A percentile compares a stretch with the other conserved stretches of the same genome.
Conservation (phyloP, 768 basidiomycete species). For the Pisolithus orientalis region DNA sequence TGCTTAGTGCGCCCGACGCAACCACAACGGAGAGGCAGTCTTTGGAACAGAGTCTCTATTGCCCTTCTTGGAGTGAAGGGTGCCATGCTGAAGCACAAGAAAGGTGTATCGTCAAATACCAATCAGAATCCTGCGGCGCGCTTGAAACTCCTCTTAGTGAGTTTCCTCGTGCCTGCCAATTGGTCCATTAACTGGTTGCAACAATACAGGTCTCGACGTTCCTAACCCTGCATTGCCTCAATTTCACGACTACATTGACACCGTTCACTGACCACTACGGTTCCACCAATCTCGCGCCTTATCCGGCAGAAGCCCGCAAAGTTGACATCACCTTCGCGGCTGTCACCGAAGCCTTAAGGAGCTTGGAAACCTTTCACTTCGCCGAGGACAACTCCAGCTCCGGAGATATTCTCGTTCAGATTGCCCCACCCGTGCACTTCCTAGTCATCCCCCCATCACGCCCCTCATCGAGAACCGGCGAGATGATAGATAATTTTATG, state of each 20-base stretch:
- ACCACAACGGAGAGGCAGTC: slow-evolving; percentile 10
- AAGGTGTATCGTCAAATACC: slow-evolving; percentile 35
- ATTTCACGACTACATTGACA: slow-evolving; percentile 87
- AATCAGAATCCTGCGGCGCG: slow-evolving; percentile 79
- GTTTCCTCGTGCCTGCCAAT: slow-evolving; percentile 17
- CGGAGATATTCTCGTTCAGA: slow-evolving; percentile 48
- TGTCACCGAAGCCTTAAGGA: slow-evolving; percentile 51
- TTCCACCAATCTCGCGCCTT: slow-evolving; percentile 12
- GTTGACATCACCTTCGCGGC: slow-evolving; percentile 67
- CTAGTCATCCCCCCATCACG: slow-evolving; percentile 35
- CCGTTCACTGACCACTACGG: slow-evolving; percentile 44
- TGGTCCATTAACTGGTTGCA: background rate
- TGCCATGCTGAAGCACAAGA: slow-evolving; percentile 39
- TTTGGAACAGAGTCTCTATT: slow-evolving; percentile 22
- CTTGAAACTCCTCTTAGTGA: slow-evolving; percentile 80
- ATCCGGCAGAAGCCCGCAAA: slow-evolving; percentile 29
- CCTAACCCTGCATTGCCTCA: slow-evolving; percentile 84
- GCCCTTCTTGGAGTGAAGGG: slow-evolving; percentile 42
- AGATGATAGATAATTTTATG: slow-evolving; percentile 81
- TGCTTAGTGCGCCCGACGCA: slow-evolving; percentile 23
- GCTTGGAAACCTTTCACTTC: slow-evolving; percentile 37
- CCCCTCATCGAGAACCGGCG: slow-evolving; percentile 33
- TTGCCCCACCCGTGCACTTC: slow-evolving; percentile 55
- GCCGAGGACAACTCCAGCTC: slow-evolving; percentile 13
- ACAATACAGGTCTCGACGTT: slow-evolving; percentile 76